Base-by-base conservation (phyloP, 192 early-diverging fungal genomes). In the Backusella macrospora region DNA sequence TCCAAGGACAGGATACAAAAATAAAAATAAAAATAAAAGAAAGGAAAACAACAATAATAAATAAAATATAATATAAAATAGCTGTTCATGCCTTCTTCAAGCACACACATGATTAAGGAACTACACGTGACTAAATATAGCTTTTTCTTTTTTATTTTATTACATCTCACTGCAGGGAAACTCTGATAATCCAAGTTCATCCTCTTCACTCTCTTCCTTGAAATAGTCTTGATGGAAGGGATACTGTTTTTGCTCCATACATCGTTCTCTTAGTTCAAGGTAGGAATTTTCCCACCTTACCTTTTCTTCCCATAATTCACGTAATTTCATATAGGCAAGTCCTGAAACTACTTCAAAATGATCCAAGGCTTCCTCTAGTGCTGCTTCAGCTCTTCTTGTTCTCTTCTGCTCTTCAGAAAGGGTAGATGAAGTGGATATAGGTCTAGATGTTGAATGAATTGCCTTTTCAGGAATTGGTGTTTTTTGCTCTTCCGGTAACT, bases 241-340 rank as follows among this genome's bases (percentile, higher is more conserved):
- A 21, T 42, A 66, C n/a, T 66, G 37, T 66, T 66, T 66, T 66
- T 66, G 65, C 8, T 70, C 73, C 62, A 75, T 46, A 38, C 71
- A 62, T 38, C 73, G 47, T 10, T 72, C 73, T 63, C 70, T 70
- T 29, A 80, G 71, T 26, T 73, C 75, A n/a, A 76, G 48, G 37
- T 72, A 80, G 23, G 74, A 75, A 46, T 69, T 73, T 66, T 80
- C 79, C 75, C 79, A 76, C 39, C 75, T 71, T 38, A 72, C 55
- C 29, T 78, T 82, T 48, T 82, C 80, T 38, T 82, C 80, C 80
- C 80, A 78, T 69, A 87, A 77, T 63, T 84, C 86, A 62, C 84
- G 78, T 37, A 87, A 74, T 63, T 85, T 85, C 72, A 82, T 84
- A 72, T 85, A 87, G 16, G 86, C 83, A 26, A 85, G 73, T 1